Percentiles rank a stretch among this genome's conserved stretches.
These are phyloP conservation scores for Cicer arietinum DNA, from an alignment of 306 rosid species.

Conservation along the genomic window DNA sequence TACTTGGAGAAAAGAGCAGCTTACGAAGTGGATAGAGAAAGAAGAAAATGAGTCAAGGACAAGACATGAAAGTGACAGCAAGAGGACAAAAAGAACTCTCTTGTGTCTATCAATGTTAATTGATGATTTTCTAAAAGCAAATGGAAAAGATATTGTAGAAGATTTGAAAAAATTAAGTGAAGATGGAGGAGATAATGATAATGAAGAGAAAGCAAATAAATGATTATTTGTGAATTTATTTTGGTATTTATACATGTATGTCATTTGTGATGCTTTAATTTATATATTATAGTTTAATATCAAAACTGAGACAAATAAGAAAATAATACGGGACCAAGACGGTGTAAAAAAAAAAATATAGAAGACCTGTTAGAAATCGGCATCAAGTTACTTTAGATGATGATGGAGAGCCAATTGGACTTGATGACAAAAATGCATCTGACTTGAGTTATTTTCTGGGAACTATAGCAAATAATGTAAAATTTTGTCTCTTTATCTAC, in stretches of 20 bases:
- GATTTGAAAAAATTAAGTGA: background rate
- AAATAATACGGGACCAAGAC: constrained; percentile 6
- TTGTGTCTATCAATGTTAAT: background rate
- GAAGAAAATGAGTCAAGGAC: background rate
- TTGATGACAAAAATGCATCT: background rate
- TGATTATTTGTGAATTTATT: too few species aligned
- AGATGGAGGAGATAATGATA: background rate
- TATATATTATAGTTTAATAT: background rate
- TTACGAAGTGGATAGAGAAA: background rate
- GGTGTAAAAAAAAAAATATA: background rate
- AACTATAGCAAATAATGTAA: too few species aligned
- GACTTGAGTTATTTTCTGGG: too few species aligned
- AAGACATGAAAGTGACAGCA: background rate
- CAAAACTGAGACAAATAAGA: background rate
- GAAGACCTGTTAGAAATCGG: background rate
- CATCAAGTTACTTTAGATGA: constrained; percentile 1
- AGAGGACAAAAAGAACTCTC: background rate
- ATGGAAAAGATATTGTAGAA: background rate
- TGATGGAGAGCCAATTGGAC: constrained; percentile 5
- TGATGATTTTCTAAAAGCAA: background rate
- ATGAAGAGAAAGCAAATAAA: background rate
- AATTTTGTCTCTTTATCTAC: background rate
- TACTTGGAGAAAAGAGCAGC: too few species aligned
- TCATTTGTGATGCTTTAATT: background rate
- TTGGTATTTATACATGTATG: background rate